phyloP scores from a whole-genome alignment of 768 basidiomycete genomes.

The Calocera cornea region DNA sequence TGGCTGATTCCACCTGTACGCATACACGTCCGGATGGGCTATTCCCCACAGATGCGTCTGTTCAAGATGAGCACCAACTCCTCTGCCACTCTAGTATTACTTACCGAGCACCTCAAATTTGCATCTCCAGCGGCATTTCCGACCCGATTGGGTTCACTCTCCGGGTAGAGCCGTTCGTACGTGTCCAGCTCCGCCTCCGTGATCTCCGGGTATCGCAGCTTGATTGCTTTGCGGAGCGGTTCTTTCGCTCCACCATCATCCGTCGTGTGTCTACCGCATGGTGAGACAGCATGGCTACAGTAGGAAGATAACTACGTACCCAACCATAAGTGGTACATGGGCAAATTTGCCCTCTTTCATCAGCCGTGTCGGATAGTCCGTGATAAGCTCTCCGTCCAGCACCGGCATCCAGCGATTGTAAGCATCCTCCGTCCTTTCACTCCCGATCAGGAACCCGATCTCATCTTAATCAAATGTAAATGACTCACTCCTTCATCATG shows the following conservation, averaged over 20 bases:
- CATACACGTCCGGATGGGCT: not conserved
- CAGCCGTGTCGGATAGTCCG: slow-evolving; percentile 36
- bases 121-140: not conserved
- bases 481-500: not conserved
- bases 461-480: slow-evolving; percentile 4
- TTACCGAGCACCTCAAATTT: not conserved
- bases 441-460: not conserved
- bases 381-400: slow-evolving; percentile 39
- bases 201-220: not conserved
- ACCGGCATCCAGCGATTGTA: slow-evolving; percentile 43
- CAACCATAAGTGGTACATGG: slow-evolving; percentile 44
- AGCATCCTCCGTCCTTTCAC: slow-evolving; percentile 21
- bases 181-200: not conserved
- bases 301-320: slow-evolving; percentile 27
- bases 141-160: not conserved
- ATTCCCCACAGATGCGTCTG: not conserved
- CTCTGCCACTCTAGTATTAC: not conserved
- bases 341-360: slow-evolving; percentile 35
- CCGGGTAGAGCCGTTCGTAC: not conserved
- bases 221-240: not conserved
- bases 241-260: not conserved
- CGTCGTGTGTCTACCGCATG: not conserved
- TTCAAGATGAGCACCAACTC: not conserved
- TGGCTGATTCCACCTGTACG: not conserved
- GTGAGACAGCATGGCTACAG: not conserved